phyloP scores from a whole-genome alignment of 129 eudicot species.

The Pulicaria dysenterica region DNA sequence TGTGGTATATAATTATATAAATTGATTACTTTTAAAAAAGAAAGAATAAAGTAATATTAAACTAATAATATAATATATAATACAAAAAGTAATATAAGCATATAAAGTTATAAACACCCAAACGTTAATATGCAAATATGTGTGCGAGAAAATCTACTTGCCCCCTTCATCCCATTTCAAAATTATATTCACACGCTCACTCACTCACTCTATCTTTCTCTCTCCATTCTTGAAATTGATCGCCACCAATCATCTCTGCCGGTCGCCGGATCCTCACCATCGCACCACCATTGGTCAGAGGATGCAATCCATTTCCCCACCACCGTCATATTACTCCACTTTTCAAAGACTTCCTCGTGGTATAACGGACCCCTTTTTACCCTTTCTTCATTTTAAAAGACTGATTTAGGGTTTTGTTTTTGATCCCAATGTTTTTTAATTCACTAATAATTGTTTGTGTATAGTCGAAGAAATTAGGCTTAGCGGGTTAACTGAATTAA shows the following conservation, averaged over 20 bases:
- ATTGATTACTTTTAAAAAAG: too few species aligned
- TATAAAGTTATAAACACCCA: too few species aligned
- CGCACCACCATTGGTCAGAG: constrained; percentile 33
- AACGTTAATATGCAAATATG: too few species aligned
- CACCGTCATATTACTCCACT: constrained; percentile 1
- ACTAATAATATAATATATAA: too few species aligned
- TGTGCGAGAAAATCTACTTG: too few species aligned
- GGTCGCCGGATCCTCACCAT: constrained; percentile 30
- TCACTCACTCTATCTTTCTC: constrained; percentile 29
- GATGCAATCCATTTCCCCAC: constrained; percentile 1
- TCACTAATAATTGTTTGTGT: background rate
- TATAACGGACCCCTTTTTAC: constrained; percentile 6
- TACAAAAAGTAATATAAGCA: too few species aligned
- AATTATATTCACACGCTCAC: constrained; percentile 28
- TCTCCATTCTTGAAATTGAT: constrained; percentile 30
- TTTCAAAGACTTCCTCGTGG: constrained; percentile 11
- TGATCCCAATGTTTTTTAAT: background rate
- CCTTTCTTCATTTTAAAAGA: background rate
- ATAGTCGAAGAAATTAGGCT: constrained; percentile 28
- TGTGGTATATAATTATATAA: too few species aligned
- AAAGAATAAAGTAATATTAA: too few species aligned
- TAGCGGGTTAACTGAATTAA: constrained; percentile 31
- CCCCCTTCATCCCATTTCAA: constrained; percentile 2
- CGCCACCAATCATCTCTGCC: constrained; percentile 41
- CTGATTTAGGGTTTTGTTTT: constrained; percentile 30